Base-by-base conservation (phyloP, 2,329 filamentous ascomycete genomes). In the Apiospora rasikravindrae region DNA sequence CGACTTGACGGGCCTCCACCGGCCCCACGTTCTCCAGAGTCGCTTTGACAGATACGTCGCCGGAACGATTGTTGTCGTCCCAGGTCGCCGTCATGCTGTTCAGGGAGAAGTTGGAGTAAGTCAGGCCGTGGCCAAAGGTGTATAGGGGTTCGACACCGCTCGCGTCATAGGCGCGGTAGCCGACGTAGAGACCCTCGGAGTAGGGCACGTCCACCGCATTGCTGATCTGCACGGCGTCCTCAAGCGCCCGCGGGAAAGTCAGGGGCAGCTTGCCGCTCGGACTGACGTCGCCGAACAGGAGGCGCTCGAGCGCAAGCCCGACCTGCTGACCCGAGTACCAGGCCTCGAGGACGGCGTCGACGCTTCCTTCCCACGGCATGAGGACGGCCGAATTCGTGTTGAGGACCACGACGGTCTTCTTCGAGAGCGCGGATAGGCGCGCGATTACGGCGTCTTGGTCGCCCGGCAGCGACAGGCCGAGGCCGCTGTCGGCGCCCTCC, bases 261-360 rank as follows among this genome's bases (percentile, higher is more conserved):
- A 91, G 91, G 2, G 87, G 85, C 1, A 88, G 81, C 77, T 88
- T 88, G 73, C 86, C 89, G 61, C 85, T 86, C 1, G 90, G 90
- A 78, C 90, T 90, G 73, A 88, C 85, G 66, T 84, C 84, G 67
- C 90, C 90, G 75, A 88, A 92, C 13, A 92, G 85, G n/a, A 92
- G 82, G 75, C 91, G 89, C 2, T 86, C 86, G 68, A 92, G 86
- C 1, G 88, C 83, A 73, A 90, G 88, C 11, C 90, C 90, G 33
- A 86, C 87, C 77, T 92, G 87, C 76, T 92, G 86, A 7, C 90
- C 90, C 0, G 89, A 88, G 37, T 91, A 82, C 76, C 88, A 87
- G 44, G 88, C 88, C 79, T 86, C 90, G 6, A 92, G 77, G 47
- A 92, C 87, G 22, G 89, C 90, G 7, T 88, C 90, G 40, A 92